Percentiles rank a stretch among this genome's conserved stretches.
Evolutionary conservation across 2,329 filamentous ascomycete species (phyloP).

Genomic region (Herpotrichia juniperi): DNA sequence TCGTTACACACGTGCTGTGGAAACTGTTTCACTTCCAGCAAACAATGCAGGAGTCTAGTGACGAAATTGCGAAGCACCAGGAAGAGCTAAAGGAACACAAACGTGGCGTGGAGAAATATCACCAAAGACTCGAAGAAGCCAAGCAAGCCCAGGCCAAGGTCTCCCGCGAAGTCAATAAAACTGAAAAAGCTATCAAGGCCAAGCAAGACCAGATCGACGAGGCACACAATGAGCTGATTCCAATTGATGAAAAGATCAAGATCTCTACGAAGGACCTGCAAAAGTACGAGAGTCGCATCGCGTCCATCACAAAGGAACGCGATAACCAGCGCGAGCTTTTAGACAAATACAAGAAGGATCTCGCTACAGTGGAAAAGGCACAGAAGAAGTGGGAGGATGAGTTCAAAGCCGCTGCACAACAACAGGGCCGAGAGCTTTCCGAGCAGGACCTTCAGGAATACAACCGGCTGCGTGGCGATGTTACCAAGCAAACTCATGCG

Average conservation of each 20-base stretch:
- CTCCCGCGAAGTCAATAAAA: constrained; percentile 75
- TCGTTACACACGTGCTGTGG: constrained; percentile 94
- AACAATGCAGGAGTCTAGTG: constrained; percentile 88
- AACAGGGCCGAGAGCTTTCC: constrained; percentile 84
- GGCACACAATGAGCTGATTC: constrained; percentile 82
- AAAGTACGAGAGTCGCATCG: constrained; percentile 70
- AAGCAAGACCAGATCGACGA: constrained; percentile 90
- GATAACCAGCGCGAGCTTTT: constrained; percentile 72
- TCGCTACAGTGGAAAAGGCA: constrained; percentile 86
- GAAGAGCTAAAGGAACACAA: constrained; percentile 93
- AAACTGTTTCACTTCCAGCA: constrained; percentile 95
- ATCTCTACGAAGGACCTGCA: constrained; percentile 76
- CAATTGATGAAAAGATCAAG: constrained; percentile 86
- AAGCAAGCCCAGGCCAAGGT: constrained; percentile 82
- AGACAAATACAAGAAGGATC: constrained; percentile 77
- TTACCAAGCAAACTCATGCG: constrained; percentile 79
- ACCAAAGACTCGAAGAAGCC: constrained; percentile 78
- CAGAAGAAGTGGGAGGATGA: constrained; percentile 87
- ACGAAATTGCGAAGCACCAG: constrained; percentile 89
- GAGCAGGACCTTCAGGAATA: constrained; percentile 90
- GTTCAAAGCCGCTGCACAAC: constrained; percentile 82
- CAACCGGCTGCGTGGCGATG: constrained; percentile 80
- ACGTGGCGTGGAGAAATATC: constrained; percentile 84
- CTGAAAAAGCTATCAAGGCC: constrained; percentile 82
- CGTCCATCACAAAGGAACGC: constrained; percentile 75